Conservation (phyloP, 345 rosid species). For the Citrus hindsii region DNA sequence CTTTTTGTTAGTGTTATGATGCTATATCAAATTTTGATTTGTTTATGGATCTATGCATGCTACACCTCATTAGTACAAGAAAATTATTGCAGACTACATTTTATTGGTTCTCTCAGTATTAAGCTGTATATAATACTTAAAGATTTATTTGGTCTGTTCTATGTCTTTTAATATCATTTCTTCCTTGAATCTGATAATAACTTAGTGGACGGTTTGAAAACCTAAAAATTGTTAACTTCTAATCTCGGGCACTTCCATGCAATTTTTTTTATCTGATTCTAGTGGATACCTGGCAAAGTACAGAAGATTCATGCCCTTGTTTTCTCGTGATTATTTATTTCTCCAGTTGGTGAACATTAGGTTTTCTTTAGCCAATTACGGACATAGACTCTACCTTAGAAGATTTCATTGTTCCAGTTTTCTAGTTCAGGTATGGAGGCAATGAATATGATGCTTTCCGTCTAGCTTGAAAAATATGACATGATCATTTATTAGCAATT, state of each 20-base stretch:
- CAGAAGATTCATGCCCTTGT: neutral
- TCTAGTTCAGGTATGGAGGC: neutral
- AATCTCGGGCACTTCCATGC: neutral
- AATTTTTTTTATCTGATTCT: neutral
- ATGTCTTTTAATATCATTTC: neutral
- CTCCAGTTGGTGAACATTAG: neutral
- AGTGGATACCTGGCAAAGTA: neutral
- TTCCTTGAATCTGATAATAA: neutral
- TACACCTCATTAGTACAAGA: no score
- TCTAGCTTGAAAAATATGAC: neutral
- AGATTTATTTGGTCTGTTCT: neutral
- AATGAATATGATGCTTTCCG: neutral
- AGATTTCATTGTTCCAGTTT: neutral
- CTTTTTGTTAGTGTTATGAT: neutral
- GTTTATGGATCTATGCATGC: neutral
- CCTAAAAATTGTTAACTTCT: neutral
- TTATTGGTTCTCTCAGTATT: neutral
- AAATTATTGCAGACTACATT: neutral
- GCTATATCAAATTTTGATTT: neutral
- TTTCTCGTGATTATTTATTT: neutral
- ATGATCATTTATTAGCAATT: neutral
- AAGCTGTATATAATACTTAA: neutral
- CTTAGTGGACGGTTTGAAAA: neutral
- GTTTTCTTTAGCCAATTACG: neutral
- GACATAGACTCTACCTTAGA: neutral